Evolutionary conservation across 163 green algal species (phyloP).

Genomic region (Coccomyxa subellipsoidea): DNA sequence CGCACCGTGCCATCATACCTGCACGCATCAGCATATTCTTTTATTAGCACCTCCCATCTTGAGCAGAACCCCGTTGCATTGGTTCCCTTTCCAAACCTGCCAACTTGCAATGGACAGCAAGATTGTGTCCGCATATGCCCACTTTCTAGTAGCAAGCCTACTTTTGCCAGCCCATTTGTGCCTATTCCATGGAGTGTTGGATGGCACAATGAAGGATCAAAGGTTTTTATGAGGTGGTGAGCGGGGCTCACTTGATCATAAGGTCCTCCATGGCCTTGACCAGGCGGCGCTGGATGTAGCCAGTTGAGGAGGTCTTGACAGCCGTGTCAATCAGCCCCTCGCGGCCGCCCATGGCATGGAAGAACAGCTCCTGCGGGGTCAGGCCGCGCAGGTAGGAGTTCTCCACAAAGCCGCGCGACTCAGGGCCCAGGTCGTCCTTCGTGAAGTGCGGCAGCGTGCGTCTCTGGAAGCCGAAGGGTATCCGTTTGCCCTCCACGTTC

Average conservation of each 20-base stretch:
- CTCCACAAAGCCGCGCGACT: slow-evolving; percentile 96
- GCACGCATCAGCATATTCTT: not conserved
- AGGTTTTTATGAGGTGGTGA: not conserved
- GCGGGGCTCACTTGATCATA: slow-evolving; percentile 49
- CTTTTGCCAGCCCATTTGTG: no score
- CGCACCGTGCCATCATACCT: slow-evolving; percentile 96
- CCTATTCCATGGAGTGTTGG: no score
- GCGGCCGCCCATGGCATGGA: slow-evolving; percentile 98
- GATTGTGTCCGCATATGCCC: no score
- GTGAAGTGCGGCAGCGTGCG: slow-evolving; percentile 95
- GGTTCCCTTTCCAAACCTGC: no score
- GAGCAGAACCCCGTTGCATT: no score
- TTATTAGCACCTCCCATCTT: no score
- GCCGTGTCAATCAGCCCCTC: slow-evolving; percentile 99
- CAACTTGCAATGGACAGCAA: no score
- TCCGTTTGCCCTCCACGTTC: slow-evolving; percentile 99
- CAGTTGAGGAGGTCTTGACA: slow-evolving; percentile 95
- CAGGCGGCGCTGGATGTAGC: slow-evolving; percentile 95
- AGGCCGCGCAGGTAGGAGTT: slow-evolving; percentile 97
- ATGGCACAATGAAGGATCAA: no score
- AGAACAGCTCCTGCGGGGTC: slow-evolving; percentile 98
- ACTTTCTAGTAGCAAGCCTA: no score
- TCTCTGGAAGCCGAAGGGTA: slow-evolving; percentile 93
- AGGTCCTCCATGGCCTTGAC: slow-evolving; percentile 96
- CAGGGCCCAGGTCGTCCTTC: slow-evolving; percentile 96